Conservation (phyloP, 805 yeast genomes). For the Candida vartiovaarae region DNA sequence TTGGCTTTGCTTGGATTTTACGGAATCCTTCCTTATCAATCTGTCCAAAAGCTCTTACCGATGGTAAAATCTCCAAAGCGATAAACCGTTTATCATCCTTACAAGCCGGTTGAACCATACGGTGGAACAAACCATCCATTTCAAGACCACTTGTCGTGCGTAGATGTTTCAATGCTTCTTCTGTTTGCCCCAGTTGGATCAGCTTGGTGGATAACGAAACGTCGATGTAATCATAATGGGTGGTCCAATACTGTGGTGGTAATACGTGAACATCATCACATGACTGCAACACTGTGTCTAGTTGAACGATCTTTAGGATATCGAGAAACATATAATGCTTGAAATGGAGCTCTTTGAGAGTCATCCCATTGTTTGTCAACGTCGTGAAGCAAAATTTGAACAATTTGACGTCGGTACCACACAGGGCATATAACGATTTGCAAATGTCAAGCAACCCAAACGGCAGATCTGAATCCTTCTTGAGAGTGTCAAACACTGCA, state of each 20-base stretch:
- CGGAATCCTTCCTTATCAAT: conserved; percentile 8
- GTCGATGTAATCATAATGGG: conserved; percentile 12
- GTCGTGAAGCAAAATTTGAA: conserved; percentile 10
- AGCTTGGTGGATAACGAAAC: conserved; percentile 7
- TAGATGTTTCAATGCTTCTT: conserved; percentile 8
- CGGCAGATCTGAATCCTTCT: conserved; percentile 10
- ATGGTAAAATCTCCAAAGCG: background rate
- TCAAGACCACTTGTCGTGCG: background rate
- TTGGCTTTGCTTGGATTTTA: conserved; percentile 1
- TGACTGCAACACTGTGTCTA: conserved; percentile 8
- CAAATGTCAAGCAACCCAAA: conserved; percentile 12
- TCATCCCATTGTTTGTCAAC: conserved; percentile 7
- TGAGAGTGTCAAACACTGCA: conserved; percentile 5
- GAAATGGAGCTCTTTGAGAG: conserved; percentile 1
- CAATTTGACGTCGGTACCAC: conserved; percentile 7
- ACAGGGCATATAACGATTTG: conserved; percentile 6
- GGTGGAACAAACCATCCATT: conserved; percentile 12
- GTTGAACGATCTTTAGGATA: conserved; percentile 9
- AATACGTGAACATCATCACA: conserved; percentile 7
- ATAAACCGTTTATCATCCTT: background rate
- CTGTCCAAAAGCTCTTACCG: conserved; percentile 1
- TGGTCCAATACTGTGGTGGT: conserved; percentile 11
- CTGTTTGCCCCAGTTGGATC: conserved; percentile 1
- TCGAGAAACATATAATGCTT: conserved; percentile 8
- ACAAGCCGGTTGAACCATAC: conserved; percentile 5